phyloP scores from a whole-genome alignment of 164 flowering plant species.

The Nymphaea thermarum region DNA sequence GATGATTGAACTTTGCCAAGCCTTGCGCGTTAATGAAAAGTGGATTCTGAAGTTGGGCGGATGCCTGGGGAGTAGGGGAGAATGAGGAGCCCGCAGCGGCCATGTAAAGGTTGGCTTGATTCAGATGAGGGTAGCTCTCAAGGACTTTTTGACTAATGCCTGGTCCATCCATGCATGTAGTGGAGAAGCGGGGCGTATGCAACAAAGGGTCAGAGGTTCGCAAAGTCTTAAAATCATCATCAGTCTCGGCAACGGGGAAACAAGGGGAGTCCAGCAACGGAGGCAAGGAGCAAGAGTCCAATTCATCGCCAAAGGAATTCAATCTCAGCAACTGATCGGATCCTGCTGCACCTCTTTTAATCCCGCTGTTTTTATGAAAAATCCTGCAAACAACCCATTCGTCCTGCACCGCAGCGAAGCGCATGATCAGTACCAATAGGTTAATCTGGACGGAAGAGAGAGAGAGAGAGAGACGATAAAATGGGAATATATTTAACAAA shows the following conservation, averaged over 20 bases:
- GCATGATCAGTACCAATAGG: background rate
- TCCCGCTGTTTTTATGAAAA: conserved; percentile 40
- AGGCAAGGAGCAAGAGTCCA: conserved; percentile 33
- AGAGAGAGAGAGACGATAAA: background rate
- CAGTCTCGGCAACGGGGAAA: conserved; percentile 4
- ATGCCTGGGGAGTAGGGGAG: conserved; percentile 14
- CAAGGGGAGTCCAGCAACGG: conserved; percentile 33
- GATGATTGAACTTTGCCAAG: conserved; percentile 3
- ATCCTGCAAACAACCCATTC: conserved; percentile 59
- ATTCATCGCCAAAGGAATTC: conserved; percentile 28
- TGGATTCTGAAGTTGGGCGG: conserved; percentile 8
- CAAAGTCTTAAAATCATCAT: conserved; percentile 10
- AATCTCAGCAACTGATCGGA: conserved; percentile 14
- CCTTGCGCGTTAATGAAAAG: conserved; percentile 3
- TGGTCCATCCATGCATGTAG: conserved; percentile 4
- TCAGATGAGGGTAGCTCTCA: background rate
- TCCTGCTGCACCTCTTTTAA: conserved; percentile 18
- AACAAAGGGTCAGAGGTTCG: conserved; percentile 9
- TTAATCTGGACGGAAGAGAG: background rate
- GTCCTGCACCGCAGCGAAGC: conserved; percentile 23
- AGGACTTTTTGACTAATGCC: background rate
- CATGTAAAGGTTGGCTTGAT: background rate
- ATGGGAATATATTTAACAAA: no score
- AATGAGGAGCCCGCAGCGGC: background rate
- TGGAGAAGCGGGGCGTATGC: conserved; percentile 7